Evolutionary conservation across 495 filamentous ascomycete genomes (phyloP).

Genomic region (Neurospora intermedia): DNA sequence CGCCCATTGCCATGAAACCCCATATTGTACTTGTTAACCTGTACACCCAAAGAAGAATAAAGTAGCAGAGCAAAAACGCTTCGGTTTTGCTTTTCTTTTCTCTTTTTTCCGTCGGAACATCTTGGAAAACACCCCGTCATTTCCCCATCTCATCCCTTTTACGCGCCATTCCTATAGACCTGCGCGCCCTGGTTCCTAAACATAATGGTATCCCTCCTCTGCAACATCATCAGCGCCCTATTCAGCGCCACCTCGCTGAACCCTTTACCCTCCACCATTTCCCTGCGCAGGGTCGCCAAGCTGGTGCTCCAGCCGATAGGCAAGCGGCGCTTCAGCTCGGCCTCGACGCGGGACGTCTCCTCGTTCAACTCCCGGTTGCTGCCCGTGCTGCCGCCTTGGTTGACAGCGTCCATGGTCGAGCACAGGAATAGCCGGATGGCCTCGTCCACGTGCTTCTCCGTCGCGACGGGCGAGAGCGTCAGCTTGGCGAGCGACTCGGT

Average conservation of each 20-base stretch:
- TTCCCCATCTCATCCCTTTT: background rate
- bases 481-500: conserved; percentile 93
- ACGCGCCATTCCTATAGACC: conserved; percentile 63
- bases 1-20: background rate
- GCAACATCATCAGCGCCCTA: conserved; percentile 74
- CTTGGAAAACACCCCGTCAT: background rate
- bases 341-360: conserved; percentile 78
- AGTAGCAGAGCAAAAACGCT: background rate
- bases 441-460: conserved; percentile 89
- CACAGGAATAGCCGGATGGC: conserved; percentile 96
- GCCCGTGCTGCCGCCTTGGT: conserved; percentile 60
- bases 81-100: background rate
- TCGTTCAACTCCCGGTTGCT: conserved; percentile 83
- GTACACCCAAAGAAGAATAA: background rate
- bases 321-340: conserved; percentile 76
- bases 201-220: conserved; percentile 81
- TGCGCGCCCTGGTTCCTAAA: conserved; percentile 81
- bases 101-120: background rate
- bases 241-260: conserved; percentile 80
- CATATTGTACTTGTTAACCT: background rate
- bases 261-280: conserved; percentile 81
- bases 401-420: conserved; percentile 95
- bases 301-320: conserved; percentile 95
- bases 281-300: conserved; percentile 70
- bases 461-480: conserved; percentile 71